Conservation (phyloP, 345 rosid genomes). For the Ceriops zippeliana region DNA sequence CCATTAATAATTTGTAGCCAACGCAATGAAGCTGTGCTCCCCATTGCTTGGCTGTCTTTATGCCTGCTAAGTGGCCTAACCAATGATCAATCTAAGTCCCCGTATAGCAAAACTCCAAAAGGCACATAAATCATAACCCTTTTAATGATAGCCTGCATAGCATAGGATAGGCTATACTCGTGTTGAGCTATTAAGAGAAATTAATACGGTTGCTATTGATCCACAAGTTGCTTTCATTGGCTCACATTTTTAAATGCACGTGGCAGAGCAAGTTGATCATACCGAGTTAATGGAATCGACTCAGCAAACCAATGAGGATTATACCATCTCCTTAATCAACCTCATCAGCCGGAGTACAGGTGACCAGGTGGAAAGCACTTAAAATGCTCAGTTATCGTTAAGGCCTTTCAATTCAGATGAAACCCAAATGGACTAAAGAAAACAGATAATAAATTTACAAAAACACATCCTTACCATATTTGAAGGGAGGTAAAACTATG, state of each 20-base stretch:
- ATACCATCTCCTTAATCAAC: slow-evolving; percentile 73
- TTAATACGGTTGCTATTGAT: background rate
- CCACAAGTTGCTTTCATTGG: background rate
- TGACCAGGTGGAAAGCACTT: slow-evolving; percentile 90
- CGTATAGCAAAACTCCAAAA: no score
- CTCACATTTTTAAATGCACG: slow-evolving; percentile 70
- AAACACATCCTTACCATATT: no score
- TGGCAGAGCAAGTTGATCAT: slow-evolving; percentile 73
- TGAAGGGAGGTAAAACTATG: background rate
- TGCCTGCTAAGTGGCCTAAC: slow-evolving; percentile 20
- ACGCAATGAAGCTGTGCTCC: slow-evolving; percentile 88
- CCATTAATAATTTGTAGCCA: slow-evolving; percentile 25
- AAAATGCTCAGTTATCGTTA: slow-evolving; percentile 82
- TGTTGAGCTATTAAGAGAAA: no score
- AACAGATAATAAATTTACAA: background rate
- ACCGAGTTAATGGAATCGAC: slow-evolving; percentile 60
- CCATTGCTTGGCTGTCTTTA: slow-evolving; percentile 73
- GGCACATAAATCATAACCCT: slow-evolving; percentile 79
- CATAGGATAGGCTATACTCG: background rate
- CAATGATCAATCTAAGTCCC: no score
- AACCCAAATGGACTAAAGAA: slow-evolving; percentile 65
- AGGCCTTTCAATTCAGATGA: slow-evolving; percentile 84
- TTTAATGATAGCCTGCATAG: slow-evolving; percentile 71
- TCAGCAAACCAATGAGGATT: slow-evolving; percentile 87
- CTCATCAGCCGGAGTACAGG: slow-evolving; percentile 67